Evolutionary conservation across 768 basidiomycete species (phyloP).

Genomic region (Tulasnella sp.): DNA sequence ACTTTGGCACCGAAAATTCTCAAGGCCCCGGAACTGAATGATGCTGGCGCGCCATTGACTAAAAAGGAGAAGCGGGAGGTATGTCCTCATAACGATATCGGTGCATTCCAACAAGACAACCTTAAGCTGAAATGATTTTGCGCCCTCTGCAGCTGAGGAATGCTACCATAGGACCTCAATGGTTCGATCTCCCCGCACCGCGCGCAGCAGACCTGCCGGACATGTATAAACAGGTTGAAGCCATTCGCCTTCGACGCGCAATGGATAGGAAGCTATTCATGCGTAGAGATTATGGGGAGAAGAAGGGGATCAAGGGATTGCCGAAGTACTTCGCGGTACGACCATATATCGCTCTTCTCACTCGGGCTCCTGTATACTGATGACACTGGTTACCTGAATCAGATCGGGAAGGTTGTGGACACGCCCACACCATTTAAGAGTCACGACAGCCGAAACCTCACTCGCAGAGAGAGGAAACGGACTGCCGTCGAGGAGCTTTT

Average conservation of each 20-base stretch:
- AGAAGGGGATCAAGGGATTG: constrained; percentile 71
- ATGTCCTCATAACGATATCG: constrained; percentile 21
- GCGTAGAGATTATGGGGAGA: constrained; percentile 75
- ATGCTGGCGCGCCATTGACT: constrained; percentile 55
- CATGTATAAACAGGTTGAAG: constrained; percentile 76
- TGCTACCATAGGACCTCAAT: constrained; percentile 65
- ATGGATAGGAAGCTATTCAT: constrained; percentile 91
- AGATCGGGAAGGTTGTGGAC: constrained; percentile 75
- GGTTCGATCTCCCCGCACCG: constrained; percentile 85
- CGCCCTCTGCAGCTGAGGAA: constrained; percentile 44
- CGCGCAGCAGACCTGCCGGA: constrained; percentile 67
- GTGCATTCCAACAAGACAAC: too few relatives aligned
- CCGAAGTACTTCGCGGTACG: constrained; percentile 86
- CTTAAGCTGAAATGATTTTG: too few relatives aligned
- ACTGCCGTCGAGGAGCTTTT: constrained; percentile 82
- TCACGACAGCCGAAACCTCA: constrained; percentile 49
- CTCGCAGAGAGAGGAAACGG: constrained; percentile 59
- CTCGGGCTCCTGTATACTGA: background rate
- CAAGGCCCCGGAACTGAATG: constrained; percentile 41
- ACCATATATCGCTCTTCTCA: constrained; percentile 15
- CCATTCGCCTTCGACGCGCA: constrained; percentile 74
- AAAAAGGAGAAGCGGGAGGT: constrained; percentile 67
- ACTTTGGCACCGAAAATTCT: constrained; percentile 21
- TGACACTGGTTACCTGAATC: background rate
- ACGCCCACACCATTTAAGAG: constrained; percentile 63